Evolutionary conservation across 345 rosid species (phyloP).

Genomic region (Limnanthes douglasii): DNA sequence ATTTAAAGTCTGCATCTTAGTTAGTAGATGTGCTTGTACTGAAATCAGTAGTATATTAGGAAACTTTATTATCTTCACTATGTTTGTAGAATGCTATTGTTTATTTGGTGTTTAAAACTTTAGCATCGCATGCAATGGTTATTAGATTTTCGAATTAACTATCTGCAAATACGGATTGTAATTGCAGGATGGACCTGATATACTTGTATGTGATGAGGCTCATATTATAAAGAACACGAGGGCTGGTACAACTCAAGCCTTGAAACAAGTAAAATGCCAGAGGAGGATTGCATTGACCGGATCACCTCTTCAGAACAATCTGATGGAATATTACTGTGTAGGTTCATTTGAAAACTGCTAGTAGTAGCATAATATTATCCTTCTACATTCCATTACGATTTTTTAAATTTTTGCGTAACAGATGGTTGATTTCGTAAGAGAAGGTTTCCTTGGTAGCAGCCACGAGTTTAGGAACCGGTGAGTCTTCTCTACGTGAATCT

Average conservation of each 20-base stretch:
- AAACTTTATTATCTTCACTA: too few relatives aligned
- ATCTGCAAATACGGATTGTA: too few relatives aligned
- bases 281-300: conserved; percentile 98
- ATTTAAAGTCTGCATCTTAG: too few relatives aligned
- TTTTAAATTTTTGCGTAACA: conserved; percentile 20
- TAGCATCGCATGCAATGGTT: too few relatives aligned
- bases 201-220: conserved; percentile 99
- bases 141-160: too few relatives aligned
- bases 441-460: conserved; percentile 99
- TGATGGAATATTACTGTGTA: conserved; percentile 99
- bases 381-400: neutral
- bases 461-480: conserved; percentile 96
- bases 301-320: conserved; percentile 98
- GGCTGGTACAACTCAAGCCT: conserved; percentile 96
- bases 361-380: conserved; percentile 1
- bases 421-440: conserved; percentile 99
- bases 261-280: conserved; percentile 94
- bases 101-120: too few relatives aligned
- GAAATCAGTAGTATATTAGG: too few relatives aligned
- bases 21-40: too few relatives aligned
- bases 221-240: conserved; percentile 91
- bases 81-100: too few relatives aligned
- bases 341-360: conserved; percentile 16
- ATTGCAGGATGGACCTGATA: conserved; percentile 93
- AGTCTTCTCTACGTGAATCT: conserved; percentile 16